These are phyloP conservation scores for Fraxinus paxiana DNA, from an alignment of 305 asterid genomes.

Conservation along the genomic window DNA sequence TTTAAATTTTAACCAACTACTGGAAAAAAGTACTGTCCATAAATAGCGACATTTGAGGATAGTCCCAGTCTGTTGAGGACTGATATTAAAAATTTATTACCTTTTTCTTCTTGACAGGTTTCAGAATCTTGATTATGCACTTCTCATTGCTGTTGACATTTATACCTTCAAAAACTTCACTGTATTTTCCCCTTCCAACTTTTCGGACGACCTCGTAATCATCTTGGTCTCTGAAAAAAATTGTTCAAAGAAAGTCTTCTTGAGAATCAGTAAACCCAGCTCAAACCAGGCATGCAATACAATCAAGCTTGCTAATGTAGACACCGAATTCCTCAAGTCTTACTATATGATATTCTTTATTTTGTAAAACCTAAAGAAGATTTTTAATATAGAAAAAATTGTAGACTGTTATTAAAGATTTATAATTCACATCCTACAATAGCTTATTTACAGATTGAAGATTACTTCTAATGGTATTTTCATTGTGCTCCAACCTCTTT, in stretches of 20 bases:
- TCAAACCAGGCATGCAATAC: background rate
- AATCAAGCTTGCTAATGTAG: slow-evolving; percentile 4
- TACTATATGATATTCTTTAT: background rate
- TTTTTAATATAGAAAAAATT: slow-evolving; percentile 1
- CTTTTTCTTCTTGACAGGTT: slow-evolving; percentile 95
- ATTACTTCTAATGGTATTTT: background rate
- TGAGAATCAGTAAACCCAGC: slow-evolving; percentile 14
- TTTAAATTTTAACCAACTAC: background rate
- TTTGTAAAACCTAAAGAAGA: background rate
- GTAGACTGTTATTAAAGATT: background rate
- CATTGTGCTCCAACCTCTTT: background rate
- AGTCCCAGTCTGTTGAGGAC: background rate
- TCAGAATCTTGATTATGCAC: slow-evolving; percentile 79
- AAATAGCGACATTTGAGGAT: background rate
- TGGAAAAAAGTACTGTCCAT: background rate
- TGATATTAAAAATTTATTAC: slow-evolving; percentile 22
- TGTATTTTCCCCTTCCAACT: slow-evolving; percentile 94
- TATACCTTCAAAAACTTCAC: slow-evolving; percentile 91
- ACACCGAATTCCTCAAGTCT: background rate
- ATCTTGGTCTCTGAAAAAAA: slow-evolving; percentile 69
- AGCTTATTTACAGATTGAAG: slow-evolving; percentile 8
- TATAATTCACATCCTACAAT: slow-evolving; percentile 3
- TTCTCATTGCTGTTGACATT: slow-evolving; percentile 66
- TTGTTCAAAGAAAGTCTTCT: slow-evolving; percentile 12
- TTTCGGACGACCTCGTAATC: slow-evolving; percentile 90